Evolutionary conservation across 2,329 filamentous ascomycete genomes (phyloP), one percentile per base, ranked within the genome.

Genomic region (Colletotrichum cereale): DNA sequence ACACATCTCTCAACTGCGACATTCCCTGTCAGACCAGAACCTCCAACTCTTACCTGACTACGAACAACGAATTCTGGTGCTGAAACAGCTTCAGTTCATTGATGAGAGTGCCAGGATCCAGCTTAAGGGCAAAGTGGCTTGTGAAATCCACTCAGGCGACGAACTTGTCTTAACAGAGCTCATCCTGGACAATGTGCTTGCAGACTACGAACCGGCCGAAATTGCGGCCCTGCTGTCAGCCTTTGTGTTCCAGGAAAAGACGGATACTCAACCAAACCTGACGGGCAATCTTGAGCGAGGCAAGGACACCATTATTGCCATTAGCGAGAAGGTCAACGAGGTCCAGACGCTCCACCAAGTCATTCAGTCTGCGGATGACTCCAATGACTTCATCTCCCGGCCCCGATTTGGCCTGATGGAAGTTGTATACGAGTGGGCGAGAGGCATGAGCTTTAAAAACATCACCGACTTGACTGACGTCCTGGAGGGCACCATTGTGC

Each of bases 191-290:
- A 99, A 99, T 77, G 94, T 98, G 2, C 90, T 99, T 3, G 95
- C 96, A 62, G 93, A 97, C 73, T 98, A 96, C 81, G 96, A 98
- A 77, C 95, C 96, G 1, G 95, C 97, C 75, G 96, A 99, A 82
- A 98, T 99, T 73, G 96, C 97, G 1, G 95, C 96, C 14, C 86
- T 99, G 3, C 88, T 99, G 3, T 98, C 95, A 0, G 91, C 93
- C 1, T 99, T 99, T 80, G 95, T 99, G 2, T 99, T 99, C 86
- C 95, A 98, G 79, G 96, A 99, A 79, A 98, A 98, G 84, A 98
- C 96, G 0, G 91, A 94, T 34, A 88, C 88, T 7, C 89, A 92
- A 24, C 96, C 96, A 0, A 93, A 91, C 5, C 85, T 99, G 70
- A 97, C 95, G 0, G 90, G 92, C 5, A 92, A 90, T 62, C 89